phyloP scores from a whole-genome alignment of 306 rosid genomes.

The Vicia faba region DNA sequence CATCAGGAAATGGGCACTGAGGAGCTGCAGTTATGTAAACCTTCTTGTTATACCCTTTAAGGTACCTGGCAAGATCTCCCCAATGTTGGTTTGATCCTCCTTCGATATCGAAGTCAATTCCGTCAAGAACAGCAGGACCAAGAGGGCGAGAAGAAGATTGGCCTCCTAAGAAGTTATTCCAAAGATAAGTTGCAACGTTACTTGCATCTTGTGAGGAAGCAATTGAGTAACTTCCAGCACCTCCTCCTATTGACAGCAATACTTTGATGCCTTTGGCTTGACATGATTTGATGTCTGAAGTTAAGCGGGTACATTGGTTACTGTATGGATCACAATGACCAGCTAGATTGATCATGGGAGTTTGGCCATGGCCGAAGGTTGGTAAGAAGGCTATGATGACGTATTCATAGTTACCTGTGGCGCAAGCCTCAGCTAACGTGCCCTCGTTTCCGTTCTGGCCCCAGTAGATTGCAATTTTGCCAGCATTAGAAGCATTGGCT shows the following conservation, averaged over 20 bases:
- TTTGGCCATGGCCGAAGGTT: constrained; percentile 45
- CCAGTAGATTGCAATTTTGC: constrained; percentile 46
- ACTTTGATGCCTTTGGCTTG: constrained; percentile 53
- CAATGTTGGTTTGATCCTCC: constrained; percentile 22
- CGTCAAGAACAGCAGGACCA: constrained; percentile 49
- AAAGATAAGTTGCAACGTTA: constrained; percentile 42
- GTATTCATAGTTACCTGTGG: constrained; percentile 42
- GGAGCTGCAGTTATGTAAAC: constrained; percentile 48
- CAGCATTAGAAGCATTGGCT: constrained; percentile 27
- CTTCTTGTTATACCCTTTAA: constrained; percentile 20
- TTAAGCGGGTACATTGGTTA: constrained; percentile 39
- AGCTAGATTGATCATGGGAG: constrained; percentile 41
- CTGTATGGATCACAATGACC: constrained; percentile 46
- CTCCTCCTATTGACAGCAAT: constrained; percentile 51
- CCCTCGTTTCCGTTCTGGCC: constrained; percentile 49
- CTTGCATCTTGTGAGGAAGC: constrained; percentile 40
- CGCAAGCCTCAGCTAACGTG: constrained; percentile 38
- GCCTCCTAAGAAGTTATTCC: constrained; percentile 58
- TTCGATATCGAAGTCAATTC: constrained; percentile 39
- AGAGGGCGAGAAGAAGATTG: constrained; percentile 44
- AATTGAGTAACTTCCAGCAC: constrained; percentile 42
- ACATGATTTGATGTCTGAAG: constrained; percentile 44
- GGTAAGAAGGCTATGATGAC: constrained; percentile 47
- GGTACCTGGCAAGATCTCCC: constrained; percentile 19
- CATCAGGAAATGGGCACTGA: constrained; percentile 50